Evolutionary conservation across 495 filamentous ascomycete species (phyloP), one percentile per base, ranked within the genome.

Genomic region (Parmelia sp.): DNA sequence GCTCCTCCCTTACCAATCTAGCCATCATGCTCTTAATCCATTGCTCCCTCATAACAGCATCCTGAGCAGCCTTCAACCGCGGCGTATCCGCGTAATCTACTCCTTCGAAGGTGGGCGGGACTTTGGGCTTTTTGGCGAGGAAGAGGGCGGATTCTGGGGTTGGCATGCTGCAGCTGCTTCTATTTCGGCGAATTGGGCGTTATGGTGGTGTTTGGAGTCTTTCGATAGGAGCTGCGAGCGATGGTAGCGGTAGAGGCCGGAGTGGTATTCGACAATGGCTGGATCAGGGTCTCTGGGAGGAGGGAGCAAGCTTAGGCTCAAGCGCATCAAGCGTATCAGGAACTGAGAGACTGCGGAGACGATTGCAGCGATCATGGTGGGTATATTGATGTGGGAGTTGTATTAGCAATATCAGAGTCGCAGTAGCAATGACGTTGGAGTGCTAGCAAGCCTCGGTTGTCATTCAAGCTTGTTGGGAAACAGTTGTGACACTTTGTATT

Each of bases 1-100:
- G 75, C 79, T 98, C 95, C 77, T 97, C 90, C 45, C 92, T 83
- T 40, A 97, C 90, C 59, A 98, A 79, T 65, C 94, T 81, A 25
- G 90, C 90, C 94, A 97, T 97, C 94, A 98, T 98, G 70, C 86
- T 88, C 74, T 85, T 86, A 35, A 98, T 91, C 95, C 95, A 98
- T 78, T 98, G 94, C 77, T 98, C 94, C 47, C 91, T 86, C 70
- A 98, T 86, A 55, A 98, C 87, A 40, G 93, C 87, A 71, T 98
- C 94, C 70, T 96, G 94, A 65, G 95, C 92, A 62, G 89, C 89
- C 81, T 97, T 96, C 60, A 97, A 78, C 67, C 88, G 85, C 72
- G 83, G 82, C 69, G 88, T 95, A 82, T 98, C 92, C 65, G 95
- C 86, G 83, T 89, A 97, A 81, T 97, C 92, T 75, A 98, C 94